Evolutionary conservation across 2,329 filamentous ascomycete species (phyloP), one percentile per base, ranked within the genome.

Genomic region (Fusarium multiceps): DNA sequence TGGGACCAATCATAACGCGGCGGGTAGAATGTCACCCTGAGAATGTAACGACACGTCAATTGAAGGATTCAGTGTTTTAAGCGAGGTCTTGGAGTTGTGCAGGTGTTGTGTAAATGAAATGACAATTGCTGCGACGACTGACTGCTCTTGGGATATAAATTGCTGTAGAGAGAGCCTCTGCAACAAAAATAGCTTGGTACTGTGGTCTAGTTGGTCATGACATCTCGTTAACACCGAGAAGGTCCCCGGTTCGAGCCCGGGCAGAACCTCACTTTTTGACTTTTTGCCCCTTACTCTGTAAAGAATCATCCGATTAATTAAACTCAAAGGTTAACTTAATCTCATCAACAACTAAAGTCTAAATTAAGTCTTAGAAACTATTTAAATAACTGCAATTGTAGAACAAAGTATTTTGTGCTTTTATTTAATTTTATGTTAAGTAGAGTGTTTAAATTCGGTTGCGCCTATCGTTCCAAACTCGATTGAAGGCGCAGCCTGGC

Each of bases 1-100:
- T 0, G 6, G 1, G 2, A 10, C 18, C 34, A 4, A 37, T 37
- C 3, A n/a, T 6, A 1, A 5, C 4, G 3, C 6, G 34, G 34
- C 34, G 18, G 34, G 18, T 37, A 37, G 18, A 7, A 37, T 37
- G 34, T 37, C 34, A 37, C 34, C 34, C 18, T n/a, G 9, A 11
- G 10, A 37, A n/a, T n/a, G 34, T n/a, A 37, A 11, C 6, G 18
- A n/a, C 18, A 37, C 9, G 34, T 37, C 10, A 37, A 37, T 11
- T 11, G 6, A 37, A n/a, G 34, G 34, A 37, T 37, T 37, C 9
- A 2, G 2, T 7, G 1, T 2, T n/a, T 4, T 11, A 37, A 37
- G 34, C 34, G 34, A 37, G 34, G 9, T n/a, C 34, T 37, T 37
- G 34, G 16, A 11, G 8, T 2, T 27, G 11, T 27, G 27, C 21